These are phyloP conservation scores for Acanthamoeba healyi DNA, from an alignment of 208 protist genomes.

Conservation along the genomic window DNA sequence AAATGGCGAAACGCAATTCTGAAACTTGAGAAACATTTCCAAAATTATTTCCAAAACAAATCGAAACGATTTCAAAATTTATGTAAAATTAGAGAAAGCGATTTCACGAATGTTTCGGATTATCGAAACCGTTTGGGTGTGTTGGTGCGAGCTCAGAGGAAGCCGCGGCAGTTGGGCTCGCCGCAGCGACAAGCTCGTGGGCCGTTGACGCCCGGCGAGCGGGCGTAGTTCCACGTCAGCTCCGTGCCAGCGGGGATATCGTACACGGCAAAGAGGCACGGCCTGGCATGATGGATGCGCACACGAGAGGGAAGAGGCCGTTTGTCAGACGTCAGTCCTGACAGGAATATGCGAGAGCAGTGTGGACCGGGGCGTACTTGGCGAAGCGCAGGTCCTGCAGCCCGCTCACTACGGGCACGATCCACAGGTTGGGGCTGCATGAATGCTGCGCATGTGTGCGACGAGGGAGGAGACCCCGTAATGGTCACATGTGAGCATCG, in stretches of 20 bases:
- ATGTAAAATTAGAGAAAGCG: too few relatives aligned
- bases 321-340: too few relatives aligned
- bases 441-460: background rate
- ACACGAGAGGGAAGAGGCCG: too few relatives aligned
- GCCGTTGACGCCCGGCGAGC: background rate
- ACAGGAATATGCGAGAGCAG: background rate
- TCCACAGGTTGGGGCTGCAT: background rate
- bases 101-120: too few relatives aligned
- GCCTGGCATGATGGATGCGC: too few relatives aligned
- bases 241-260: background rate
- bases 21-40: too few relatives aligned
- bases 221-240: constrained; percentile 3
- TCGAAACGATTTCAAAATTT: too few relatives aligned
- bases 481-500: background rate
- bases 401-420: background rate
- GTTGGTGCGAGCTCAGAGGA: background rate
- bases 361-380: background rate
- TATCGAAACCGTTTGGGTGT: too few relatives aligned
- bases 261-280: background rate
- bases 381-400: background rate
- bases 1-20: too few relatives aligned
- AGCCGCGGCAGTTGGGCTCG: background rate
- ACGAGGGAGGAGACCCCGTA: background rate
- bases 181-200: background rate
- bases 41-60: too few relatives aligned